Evolutionary conservation across 2,329 filamentous ascomycete species (phyloP).

Genomic region (Fusarium tupiense): DNA sequence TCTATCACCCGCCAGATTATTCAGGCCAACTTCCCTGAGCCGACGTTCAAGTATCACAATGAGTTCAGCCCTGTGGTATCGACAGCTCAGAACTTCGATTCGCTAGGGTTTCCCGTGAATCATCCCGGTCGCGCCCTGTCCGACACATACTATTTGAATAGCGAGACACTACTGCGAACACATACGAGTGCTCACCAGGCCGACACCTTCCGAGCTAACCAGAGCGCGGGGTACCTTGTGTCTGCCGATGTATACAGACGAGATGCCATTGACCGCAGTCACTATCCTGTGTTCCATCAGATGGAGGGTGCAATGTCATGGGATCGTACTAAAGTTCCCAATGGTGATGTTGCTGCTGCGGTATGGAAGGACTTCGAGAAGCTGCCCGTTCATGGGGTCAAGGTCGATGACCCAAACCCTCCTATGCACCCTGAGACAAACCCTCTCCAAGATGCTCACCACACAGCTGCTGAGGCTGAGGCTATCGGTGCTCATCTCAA

Average conservation of each 20-base stretch:
- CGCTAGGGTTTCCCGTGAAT: conserved; percentile 87
- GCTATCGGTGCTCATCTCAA: conserved; percentile 89
- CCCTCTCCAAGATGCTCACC: conserved; percentile 78
- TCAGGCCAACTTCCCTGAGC: conserved; percentile 82
- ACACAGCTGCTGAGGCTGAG: conserved; percentile 80
- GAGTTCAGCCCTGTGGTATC: conserved; percentile 84
- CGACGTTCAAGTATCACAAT: conserved; percentile 81
- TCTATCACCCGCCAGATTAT: conserved; percentile 92
- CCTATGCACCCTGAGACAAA: conserved; percentile 81
- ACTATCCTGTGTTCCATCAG: conserved; percentile 98
- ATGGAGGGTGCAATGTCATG: conserved; percentile 96
- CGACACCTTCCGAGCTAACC: conserved; percentile 78
- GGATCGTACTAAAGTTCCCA: conserved; percentile 72
- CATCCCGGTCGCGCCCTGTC: conserved; percentile 88
- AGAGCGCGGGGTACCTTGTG: conserved; percentile 84
- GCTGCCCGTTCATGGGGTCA: conserved; percentile 77
- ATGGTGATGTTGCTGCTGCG: conserved; percentile 68
- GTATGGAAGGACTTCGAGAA: conserved; percentile 76
- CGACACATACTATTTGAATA: conserved; percentile 96
- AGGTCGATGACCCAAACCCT: conserved; percentile 86
- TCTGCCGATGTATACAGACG: conserved; percentile 94
- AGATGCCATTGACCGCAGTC: conserved; percentile 92
- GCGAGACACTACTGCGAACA: conserved; percentile 83
- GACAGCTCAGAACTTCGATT: conserved; percentile 92
- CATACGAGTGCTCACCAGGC: conserved; percentile 96